Base-by-base conservation (phyloP, 768 basidiomycete species). In the Agrocybe chaxingu region DNA sequence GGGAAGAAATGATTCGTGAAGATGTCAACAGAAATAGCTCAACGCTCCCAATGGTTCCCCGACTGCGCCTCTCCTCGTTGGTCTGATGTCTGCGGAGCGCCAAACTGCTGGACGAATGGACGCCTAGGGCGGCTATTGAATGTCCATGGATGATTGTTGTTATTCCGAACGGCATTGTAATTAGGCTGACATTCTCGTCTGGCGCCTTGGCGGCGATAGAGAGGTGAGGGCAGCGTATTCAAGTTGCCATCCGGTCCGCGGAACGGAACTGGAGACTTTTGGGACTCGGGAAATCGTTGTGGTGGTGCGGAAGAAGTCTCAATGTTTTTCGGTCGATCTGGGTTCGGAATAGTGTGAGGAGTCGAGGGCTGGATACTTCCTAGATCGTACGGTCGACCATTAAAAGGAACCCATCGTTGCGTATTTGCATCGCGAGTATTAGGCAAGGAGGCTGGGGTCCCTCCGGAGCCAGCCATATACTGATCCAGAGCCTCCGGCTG, bases 401-500 rank as follows among this genome's bases (percentile, higher is more conserved):
- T 16, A 48, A 41, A 45, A 42, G 50, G 37, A 37, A 48, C 63
- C 67, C 37, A 61, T 54, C 47, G 66, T 65, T 39, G 53, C 49
- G 47, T 57, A 29, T 8, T 44, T 18, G 45, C 37, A 12, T 35
- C 40, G 19, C 46, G 47, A 24, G 36, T 33, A 24, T 30, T 34
- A 32, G 52, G 5, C 13, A 52, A 56, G 37, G 67, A 50, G 8
- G 60, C 48, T 8, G 69, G 53, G 8, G 58, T 54, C 10, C 47
- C 50, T 24, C 71, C 72, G 50, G 65, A 67, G 43, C 71, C 68
- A 18, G 82, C 62, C 80, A 88, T 82, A 57, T 88, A 88, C 47
- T 81, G 79, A 54, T 85, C 79, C 24, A 88, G 73, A 1, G 81
- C 85, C 41, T 89, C 87, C 3, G 81, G 81, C 19, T 77, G 78